Evolutionary conservation across 1,284 basidiomycete genomes (phyloP).

Genomic region (Ustilago sp.): DNA sequence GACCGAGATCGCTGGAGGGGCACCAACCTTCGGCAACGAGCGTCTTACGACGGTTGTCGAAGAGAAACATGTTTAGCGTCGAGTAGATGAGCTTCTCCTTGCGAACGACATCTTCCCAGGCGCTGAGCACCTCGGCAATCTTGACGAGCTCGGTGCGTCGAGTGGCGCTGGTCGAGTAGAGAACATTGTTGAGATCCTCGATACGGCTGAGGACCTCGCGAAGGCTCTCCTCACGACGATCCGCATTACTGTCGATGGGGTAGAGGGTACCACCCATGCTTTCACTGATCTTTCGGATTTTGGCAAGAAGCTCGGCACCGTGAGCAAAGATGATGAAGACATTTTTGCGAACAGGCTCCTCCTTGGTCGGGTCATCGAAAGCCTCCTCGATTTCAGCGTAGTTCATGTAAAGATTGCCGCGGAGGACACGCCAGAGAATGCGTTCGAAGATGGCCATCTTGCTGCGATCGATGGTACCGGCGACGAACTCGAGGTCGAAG

Average conservation of each 20-base stretch:
- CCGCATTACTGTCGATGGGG: slow-evolving; percentile 92
- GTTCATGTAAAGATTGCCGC: slow-evolving; percentile 99
- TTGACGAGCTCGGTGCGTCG: slow-evolving; percentile 86
- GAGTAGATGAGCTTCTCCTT: slow-evolving; percentile 91
- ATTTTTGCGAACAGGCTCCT: slow-evolving; percentile 77
- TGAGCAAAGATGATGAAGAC: slow-evolving; percentile 99
- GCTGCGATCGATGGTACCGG: slow-evolving; percentile 93
- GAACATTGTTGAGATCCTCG: slow-evolving; percentile 89
- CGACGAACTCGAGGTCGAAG: slow-evolving; percentile 89
- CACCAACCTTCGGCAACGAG: slow-evolving; percentile 98
- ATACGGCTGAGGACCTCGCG: slow-evolving; percentile 88
- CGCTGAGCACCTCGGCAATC: slow-evolving; percentile 85
- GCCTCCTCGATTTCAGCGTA: slow-evolving; percentile 92
- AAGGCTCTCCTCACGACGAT: slow-evolving; percentile 89
- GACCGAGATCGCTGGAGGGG: slow-evolving; percentile 87
- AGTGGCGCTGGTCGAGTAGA: slow-evolving; percentile 75
- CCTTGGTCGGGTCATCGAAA: slow-evolving; percentile 85
- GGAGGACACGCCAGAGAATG: slow-evolving; percentile 95
- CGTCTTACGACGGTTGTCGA: slow-evolving; percentile 92
- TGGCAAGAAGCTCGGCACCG: slow-evolving; percentile 88
- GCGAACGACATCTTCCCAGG: slow-evolving; percentile 92
- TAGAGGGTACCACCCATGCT: slow-evolving; percentile 97
- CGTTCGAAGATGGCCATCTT: slow-evolving; percentile 95
- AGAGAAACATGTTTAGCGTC: slow-evolving; percentile 77
- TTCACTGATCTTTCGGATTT: slow-evolving; percentile 98